Percentiles rank a stretch among this genome's conserved stretches.
phyloP scores from a whole-genome alignment of 2,329 filamentous ascomycete genomes.

The Alternaria postmessia region DNA sequence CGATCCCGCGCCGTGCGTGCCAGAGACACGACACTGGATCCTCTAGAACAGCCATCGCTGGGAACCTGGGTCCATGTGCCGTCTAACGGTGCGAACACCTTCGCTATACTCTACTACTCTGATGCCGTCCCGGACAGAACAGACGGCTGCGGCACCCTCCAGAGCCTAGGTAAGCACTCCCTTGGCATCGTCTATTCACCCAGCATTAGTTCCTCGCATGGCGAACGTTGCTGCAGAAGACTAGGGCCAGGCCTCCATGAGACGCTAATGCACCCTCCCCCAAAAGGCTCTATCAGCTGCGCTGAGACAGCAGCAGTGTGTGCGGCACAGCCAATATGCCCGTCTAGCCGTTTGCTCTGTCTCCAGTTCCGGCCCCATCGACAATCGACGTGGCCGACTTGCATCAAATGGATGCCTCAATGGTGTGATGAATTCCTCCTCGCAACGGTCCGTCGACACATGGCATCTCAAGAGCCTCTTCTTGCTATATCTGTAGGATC shows the following conservation, averaged over 20 bases:
- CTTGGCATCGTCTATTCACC: slow-evolving; percentile 13
- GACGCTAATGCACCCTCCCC: slow-evolving; percentile 35
- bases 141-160: background rate
- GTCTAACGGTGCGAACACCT: slow-evolving; percentile 1
- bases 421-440: background rate
- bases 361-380: slow-evolving; percentile 18
- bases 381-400: slow-evolving; percentile 39
- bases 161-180: background rate
- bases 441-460: slow-evolving; percentile 10
- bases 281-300: slow-evolving; percentile 28
- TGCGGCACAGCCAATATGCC: slow-evolving; percentile 25
- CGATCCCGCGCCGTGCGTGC: slow-evolving; percentile 20
- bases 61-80: background rate
- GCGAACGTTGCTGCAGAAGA: slow-evolving; percentile 18
- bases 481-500: background rate
- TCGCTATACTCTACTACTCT: background rate
- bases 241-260: slow-evolving; percentile 22
- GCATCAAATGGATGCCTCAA: slow-evolving; percentile 27
- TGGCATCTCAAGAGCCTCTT: slow-evolving; percentile 19
- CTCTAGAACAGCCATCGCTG: slow-evolving; percentile 9
- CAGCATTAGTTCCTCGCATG: slow-evolving; percentile 15
- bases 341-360: slow-evolving; percentile 27
- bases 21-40: slow-evolving; percentile 26
- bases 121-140: background rate
- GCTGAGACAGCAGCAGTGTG: slow-evolving; percentile 23